Evolutionary conservation across 106 monocot genomes (phyloP).

Genomic region (Vanilla planifolia): DNA sequence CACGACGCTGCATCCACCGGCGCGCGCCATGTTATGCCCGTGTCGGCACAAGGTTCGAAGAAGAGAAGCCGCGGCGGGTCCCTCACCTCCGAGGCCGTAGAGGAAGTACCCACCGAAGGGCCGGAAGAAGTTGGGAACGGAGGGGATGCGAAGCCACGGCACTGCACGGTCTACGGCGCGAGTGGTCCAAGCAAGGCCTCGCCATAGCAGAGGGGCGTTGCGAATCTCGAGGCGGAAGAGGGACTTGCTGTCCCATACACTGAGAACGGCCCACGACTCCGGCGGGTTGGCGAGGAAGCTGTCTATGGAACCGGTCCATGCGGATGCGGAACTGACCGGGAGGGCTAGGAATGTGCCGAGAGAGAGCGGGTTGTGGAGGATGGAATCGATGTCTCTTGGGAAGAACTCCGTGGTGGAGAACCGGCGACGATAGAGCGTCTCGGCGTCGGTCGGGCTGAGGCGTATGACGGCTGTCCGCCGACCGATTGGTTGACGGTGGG

Average conservation of each 20-base stretch:
- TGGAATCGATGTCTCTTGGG: conserved; percentile 73
- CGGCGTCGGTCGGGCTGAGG: conserved; percentile 37
- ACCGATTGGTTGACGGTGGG: conserved; percentile 14
- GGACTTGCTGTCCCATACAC: conserved; percentile 78
- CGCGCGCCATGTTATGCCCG: conserved; percentile 59
- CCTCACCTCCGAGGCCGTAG: conserved; percentile 77
- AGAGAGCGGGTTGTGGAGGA: conserved; percentile 50
- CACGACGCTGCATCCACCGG: conserved; percentile 48
- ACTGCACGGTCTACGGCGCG: conserved; percentile 52
- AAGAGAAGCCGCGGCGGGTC: conserved; percentile 17
- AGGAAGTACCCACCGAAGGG: conserved; percentile 88
- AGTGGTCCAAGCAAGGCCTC: conserved; percentile 38
- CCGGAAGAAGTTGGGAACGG: conserved; percentile 76
- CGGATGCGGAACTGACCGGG: background rate
- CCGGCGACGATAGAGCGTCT: conserved; percentile 36
- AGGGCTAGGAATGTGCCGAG: conserved; percentile 64
- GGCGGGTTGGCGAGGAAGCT: conserved; percentile 37
- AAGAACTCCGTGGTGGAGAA: conserved; percentile 76
- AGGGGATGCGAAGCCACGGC: conserved; percentile 67
- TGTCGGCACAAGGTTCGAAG: conserved; percentile 32
- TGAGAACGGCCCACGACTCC: conserved; percentile 77
- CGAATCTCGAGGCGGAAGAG: conserved; percentile 67
- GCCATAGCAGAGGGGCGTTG: conserved; percentile 29
- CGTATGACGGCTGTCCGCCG: conserved; percentile 14
- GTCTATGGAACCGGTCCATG: conserved; percentile 13